Base-by-base conservation (phyloP, 2,329 filamentous ascomycete genomes). In the Nemania serpens region DNA sequence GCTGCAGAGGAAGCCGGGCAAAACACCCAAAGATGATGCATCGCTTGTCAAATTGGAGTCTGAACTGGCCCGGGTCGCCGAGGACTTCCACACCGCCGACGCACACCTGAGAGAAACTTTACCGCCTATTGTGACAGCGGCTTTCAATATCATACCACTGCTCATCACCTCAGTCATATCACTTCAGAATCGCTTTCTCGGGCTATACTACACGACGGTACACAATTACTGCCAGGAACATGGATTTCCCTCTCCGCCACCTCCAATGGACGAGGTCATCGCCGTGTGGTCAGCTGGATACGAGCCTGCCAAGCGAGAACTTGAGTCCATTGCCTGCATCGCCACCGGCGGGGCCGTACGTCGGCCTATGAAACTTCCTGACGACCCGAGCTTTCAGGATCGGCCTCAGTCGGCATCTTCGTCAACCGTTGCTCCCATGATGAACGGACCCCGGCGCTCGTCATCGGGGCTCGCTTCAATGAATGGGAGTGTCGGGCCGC, bases 151-250 rank as follows among this genome's bases (percentile, higher is more conserved):
- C n/a, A 81, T 94, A 12, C 90, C 91, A 29, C 85, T 87, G 54
- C 79, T 96, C 18, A 81, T 93, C 11, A 82, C 83, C 42, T 82
- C 84, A 37, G 88, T 93, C 70, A 86, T 94, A 46, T 81, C 89
- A 71, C 87, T 93, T 29, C 91, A 94, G 74, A 93, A 93, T 72
- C 85, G 87, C 48, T 79, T 95, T 53, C 84, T 95, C 5, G 91
- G 87, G 0, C 82, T 93, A 63, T 87, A 91, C 68, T 95, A 95
- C 75, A 95, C 91, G 1, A 82, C 87, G 4, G 78, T 94, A 6
- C 87, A 93, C 72, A 86, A 84, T 58, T 95, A 89, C 74, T 91
- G 88, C 67, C 81, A 87, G 66, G 84, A 89, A 33, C 81, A 87
- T 67, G 80, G 84, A 5, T 88, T 93, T 68, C 88, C 89, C 0